These are phyloP conservation scores for Tetrapisispora pingtungensis DNA, from an alignment of 805 yeast genomes.

Conservation along the genomic window DNA sequence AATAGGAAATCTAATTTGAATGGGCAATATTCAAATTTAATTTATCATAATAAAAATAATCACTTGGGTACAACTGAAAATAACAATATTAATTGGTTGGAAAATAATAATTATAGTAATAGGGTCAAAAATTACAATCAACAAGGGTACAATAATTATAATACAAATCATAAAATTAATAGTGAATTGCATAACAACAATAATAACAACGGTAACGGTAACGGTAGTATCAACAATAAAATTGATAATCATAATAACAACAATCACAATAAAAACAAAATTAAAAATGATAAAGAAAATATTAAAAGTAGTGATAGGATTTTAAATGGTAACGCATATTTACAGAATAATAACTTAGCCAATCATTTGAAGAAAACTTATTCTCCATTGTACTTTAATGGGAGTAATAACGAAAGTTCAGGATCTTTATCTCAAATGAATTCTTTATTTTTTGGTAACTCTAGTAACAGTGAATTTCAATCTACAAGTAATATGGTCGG, in stretches of 20 bases:
- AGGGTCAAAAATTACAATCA: background rate
- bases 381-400: conserved; percentile 15
- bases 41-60: conserved; percentile 2
- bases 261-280: conserved; percentile 3
- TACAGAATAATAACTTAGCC: conserved; percentile 8
- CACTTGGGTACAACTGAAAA: conserved; percentile 2
- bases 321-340: background rate
- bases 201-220: conserved; percentile 3
- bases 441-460: background rate
- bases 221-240: conserved; percentile 1
- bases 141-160: conserved; percentile 6
- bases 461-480: background rate
- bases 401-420: background rate
- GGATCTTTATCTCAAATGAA: background rate
- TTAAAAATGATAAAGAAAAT: background rate
- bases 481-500: background rate
- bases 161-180: conserved; percentile 5
- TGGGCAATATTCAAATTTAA: background rate
- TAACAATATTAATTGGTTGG: background rate
- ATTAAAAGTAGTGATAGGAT: background rate
- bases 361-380: conserved; percentile 19
- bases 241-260: conserved; percentile 1
- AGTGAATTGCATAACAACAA: conserved; percentile 10
- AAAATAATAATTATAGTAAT: background rate
- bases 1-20: background rate